Evolutionary conservation across 2,329 filamentous ascomycete genomes (phyloP), one percentile per base, ranked within the genome.

Genomic region (Exserohilum rostratum): DNA sequence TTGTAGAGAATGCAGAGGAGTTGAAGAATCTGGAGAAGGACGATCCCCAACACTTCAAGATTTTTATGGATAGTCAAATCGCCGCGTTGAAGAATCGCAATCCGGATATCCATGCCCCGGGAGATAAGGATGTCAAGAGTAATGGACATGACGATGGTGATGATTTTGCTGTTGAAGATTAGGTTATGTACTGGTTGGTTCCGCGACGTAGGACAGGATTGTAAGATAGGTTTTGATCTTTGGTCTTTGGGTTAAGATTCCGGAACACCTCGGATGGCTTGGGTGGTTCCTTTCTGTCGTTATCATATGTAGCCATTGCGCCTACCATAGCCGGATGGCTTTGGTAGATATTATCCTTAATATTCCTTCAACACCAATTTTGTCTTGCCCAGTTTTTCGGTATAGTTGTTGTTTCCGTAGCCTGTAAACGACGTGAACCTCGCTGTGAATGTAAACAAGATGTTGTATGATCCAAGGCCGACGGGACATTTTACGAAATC

Each of bases 1-100:
- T 84, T 15, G 84, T 84, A 5, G 81, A 83, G 25, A 90, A 91
- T 60, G 85, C 87, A 0, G 84, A 86, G 58, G 82, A 89, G 70
- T 85, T 90, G 83, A 82, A 83, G 45, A 76, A 77, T 6, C 85
- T 92, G 67, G 80, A 79, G 63, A 64, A 70, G 38, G 73, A 77
- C 30, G 66, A 69, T 17, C 72, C 71, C 0, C 65, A 67, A 3
- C 64, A 68, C 6, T 76, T 75, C 30, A 64, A 64, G 37, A 44
- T 47, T 25, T 76, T 74, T 34, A 64, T 64, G 25, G 71, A 76
- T 39, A 65, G 62, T n/a, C 74, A 76, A 59, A 72, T 74, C 59
- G 69, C 73, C 34, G 73, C 73, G 33, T 43, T 75, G 15, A 73
- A 70, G 60, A 76, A 76, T 47, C 57, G 66, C 1, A 71, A 70